Percentiles rank a stretch among this genome's conserved stretches.
Conservation (phyloP, 192 early-diverging fungal species). For the Funneliformis geosporum region DNA sequence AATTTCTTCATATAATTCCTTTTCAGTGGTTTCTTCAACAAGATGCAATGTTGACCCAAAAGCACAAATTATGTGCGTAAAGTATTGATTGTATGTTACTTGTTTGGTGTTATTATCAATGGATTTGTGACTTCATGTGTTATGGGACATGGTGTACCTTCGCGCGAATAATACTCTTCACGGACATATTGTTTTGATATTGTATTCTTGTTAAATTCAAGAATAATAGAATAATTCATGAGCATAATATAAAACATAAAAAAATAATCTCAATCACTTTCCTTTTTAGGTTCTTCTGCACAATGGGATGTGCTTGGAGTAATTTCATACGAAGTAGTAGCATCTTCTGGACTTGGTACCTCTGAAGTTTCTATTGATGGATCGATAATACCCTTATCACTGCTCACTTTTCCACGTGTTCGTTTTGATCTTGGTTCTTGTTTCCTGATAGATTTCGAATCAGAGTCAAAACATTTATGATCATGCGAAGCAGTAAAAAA, state of each 20-base stretch:
- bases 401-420: no score
- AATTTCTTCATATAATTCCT: constrained; percentile 17
- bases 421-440: neutral
- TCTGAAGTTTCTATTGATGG: no score
- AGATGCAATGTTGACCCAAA: constrained; percentile 9
- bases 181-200: neutral
- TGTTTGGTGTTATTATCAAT: constrained; percentile 7
- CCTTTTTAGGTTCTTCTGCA: no score
- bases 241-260: no score
- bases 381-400: no score
- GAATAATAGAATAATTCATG: no score
- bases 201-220: neutral
- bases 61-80: constrained; percentile 12
- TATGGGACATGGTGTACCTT: constrained; percentile 22
- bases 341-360: no score
- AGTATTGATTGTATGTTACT: constrained; percentile 20
- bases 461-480: neutral
- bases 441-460: neutral
- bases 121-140: constrained; percentile 5
- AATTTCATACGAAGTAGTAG: neutral
- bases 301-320: neutral
- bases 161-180: neutral
- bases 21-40: constrained; percentile 12
- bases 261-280: no score
- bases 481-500: neutral